A percentile compares a stretch with the other conserved stretches of the same genome.
These are phyloP conservation scores for Boletus pseudo-olivaceus DNA, from an alignment of 768 basidiomycete genomes.

Conservation along the genomic window DNA sequence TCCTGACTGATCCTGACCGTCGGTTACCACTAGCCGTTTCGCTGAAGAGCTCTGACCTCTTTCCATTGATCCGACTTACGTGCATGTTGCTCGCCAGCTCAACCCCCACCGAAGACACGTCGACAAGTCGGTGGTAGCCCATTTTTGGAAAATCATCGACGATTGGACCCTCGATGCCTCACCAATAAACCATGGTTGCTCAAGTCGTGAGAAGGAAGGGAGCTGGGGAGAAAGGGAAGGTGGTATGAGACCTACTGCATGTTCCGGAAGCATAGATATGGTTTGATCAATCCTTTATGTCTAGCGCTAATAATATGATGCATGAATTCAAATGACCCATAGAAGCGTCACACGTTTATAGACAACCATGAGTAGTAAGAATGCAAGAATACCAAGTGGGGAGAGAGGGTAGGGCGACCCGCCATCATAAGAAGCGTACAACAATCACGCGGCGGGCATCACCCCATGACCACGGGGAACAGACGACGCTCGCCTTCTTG, in stretches of 20 bases:
- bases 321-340: background rate
- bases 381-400: background rate
- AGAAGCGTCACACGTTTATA: background rate
- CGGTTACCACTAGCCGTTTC: conserved; percentile 37
- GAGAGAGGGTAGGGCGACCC: background rate
- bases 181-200: conserved; percentile 78
- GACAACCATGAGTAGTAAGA: background rate
- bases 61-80: background rate
- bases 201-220: conserved; percentile 32
- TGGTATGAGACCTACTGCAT: background rate
- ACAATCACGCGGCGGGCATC: background rate
- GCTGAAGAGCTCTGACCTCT: too few relatives aligned
- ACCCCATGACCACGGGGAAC: conserved; percentile 11
- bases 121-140: conserved; percentile 91
- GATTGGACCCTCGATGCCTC: conserved; percentile 30
- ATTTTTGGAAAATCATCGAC: conserved; percentile 94
- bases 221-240: background rate
- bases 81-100: conserved; percentile 50
- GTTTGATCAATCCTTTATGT: background rate
- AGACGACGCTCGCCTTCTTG: conserved; percentile 69
- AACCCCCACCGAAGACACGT: conserved; percentile 86
- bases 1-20: conserved; percentile 21
- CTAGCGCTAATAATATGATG: background rate
- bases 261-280: background rate
- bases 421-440: background rate